Percentiles rank a stretch among this genome's conserved stretches.
Evolutionary conservation across 306 rosid species (phyloP).

Genomic region (Malus fusca): DNA sequence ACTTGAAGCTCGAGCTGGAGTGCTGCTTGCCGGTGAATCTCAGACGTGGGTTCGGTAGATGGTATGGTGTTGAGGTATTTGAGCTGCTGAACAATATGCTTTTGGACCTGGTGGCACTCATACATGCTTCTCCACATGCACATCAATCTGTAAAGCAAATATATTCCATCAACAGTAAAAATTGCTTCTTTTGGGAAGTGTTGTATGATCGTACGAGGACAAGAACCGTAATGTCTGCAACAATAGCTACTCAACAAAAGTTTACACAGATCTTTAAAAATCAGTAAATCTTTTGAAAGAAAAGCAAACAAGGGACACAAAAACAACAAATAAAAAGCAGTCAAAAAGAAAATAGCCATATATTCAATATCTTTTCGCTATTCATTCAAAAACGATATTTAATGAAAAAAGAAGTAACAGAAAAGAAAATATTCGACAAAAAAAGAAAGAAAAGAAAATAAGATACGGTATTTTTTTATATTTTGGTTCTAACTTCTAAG

Average conservation of each 20-base stretch:
- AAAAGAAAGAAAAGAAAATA: background rate
- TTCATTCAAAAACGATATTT: background rate
- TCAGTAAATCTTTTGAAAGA: background rate
- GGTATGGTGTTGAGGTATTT: slow-evolving; percentile 76
- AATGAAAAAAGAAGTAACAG: background rate
- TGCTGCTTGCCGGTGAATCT: slow-evolving; percentile 80
- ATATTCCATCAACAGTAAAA: background rate
- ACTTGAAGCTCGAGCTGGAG: slow-evolving; percentile 91
- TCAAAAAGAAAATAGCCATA: slow-evolving; percentile 33
- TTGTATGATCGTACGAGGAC: background rate
- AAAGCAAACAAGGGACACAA: slow-evolving; percentile 23
- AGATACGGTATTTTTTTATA: too few species aligned
- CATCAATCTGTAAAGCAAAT: slow-evolving; percentile 56
- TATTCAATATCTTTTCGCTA: background rate
- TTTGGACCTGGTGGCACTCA: slow-evolving; percentile 93
- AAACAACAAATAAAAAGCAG: slow-evolving; percentile 19
- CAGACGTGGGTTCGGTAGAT: slow-evolving; percentile 71
- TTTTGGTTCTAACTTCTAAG: background rate
- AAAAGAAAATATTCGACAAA: background rate
- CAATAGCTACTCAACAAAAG: slow-evolving; percentile 7
- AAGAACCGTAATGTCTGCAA: background rate
- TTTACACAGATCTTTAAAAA: background rate
- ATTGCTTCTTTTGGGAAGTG: background rate
- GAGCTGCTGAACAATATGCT: slow-evolving; percentile 90
- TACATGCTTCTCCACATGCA: slow-evolving; percentile 99